phyloP scores from a whole-genome alignment of 805 yeast species.

The Ogataea ramenticola region DNA sequence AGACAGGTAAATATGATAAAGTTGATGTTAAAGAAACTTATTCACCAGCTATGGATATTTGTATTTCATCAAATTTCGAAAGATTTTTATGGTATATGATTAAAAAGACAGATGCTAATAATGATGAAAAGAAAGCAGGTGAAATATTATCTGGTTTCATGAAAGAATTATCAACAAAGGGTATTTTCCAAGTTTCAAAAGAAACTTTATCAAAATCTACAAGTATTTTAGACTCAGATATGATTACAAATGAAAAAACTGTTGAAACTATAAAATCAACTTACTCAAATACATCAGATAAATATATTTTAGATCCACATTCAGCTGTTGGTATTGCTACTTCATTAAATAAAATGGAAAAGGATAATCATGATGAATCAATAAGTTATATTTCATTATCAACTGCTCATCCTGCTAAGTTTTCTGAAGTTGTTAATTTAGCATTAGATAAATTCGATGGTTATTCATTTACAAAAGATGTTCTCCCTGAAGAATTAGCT shows the following conservation, averaged over 20 bases:
- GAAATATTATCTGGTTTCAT: conserved; percentile 66
- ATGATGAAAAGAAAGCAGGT: conserved; percentile 68
- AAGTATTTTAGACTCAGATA: conserved; percentile 65
- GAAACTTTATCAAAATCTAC: conserved; percentile 61
- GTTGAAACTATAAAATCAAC: conserved; percentile 66
- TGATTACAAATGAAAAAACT: conserved; percentile 75
- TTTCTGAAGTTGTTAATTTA: conserved; percentile 88
- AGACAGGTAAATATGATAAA: conserved; percentile 80
- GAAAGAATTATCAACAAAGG: conserved; percentile 64
- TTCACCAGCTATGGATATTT: conserved; percentile 98
- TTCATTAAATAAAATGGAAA: conserved; percentile 51
- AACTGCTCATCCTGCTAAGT: conserved; percentile 99
- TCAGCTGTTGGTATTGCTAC: conserved; percentile 91
- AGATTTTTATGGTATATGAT: conserved; percentile 93
- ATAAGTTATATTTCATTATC: conserved; percentile 68
- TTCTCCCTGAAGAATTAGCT: conserved; percentile 82
- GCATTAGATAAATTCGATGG: conserved; percentile 61
- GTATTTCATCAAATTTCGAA: conserved; percentile 92
- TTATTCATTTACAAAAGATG: conserved; percentile 82
- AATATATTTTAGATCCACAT: conserved; percentile 92
- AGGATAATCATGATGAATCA: conserved; percentile 28
- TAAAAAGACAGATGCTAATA: conserved; percentile 55
- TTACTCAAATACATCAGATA: conserved; percentile 49
- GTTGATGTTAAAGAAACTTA: conserved; percentile 74
- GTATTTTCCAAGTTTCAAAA: conserved; percentile 66